Evolutionary conservation across 257 asterid genomes (phyloP).

Genomic region (Solanum medicagineum): DNA sequence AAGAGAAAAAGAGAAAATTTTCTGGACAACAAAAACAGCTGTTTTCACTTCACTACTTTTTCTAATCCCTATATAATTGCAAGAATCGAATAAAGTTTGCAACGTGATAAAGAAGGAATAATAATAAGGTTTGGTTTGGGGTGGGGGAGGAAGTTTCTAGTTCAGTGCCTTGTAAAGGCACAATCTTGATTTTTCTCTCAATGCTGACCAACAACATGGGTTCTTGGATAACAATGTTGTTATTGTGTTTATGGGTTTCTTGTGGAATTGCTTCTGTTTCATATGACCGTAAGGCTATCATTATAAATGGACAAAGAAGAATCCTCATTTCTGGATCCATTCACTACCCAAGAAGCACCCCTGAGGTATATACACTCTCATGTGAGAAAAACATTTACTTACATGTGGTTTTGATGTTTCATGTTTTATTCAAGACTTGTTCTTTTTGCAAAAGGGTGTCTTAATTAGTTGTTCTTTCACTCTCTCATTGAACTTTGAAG

Average conservation of each 20-base stretch:
- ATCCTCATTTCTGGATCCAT: conserved; percentile 87
- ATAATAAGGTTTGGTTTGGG: not conserved
- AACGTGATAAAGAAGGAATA: not conserved
- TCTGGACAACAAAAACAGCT: not conserved
- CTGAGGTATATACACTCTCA: conserved; percentile 48
- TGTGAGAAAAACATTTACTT: not conserved
- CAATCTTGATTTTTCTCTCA: not conserved
- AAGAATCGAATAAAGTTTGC: conserved; percentile 27
- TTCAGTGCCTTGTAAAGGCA: conserved; percentile 1
- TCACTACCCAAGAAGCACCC: conserved; percentile 88
- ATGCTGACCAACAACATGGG: not conserved
- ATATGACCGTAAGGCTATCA: conserved; percentile 54
- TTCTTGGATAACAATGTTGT: conserved; percentile 9
- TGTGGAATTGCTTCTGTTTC: conserved; percentile 35
- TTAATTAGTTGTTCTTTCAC: not conserved
- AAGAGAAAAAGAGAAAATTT: not conserved
- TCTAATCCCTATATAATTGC: not conserved
- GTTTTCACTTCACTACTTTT: not conserved
- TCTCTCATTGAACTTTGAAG: not conserved
- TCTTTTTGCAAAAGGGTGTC: not conserved
- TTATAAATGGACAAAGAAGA: conserved; percentile 58
- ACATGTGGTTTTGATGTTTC: not conserved
- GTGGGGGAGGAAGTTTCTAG: not conserved
- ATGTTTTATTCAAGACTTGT: not conserved
- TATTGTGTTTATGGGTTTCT: conserved; percentile 17